Percentiles rank a stretch among this genome's conserved stretches.
Evolutionary conservation across 768 basidiomycete species (phyloP).

Genomic region (Russula abietina): DNA sequence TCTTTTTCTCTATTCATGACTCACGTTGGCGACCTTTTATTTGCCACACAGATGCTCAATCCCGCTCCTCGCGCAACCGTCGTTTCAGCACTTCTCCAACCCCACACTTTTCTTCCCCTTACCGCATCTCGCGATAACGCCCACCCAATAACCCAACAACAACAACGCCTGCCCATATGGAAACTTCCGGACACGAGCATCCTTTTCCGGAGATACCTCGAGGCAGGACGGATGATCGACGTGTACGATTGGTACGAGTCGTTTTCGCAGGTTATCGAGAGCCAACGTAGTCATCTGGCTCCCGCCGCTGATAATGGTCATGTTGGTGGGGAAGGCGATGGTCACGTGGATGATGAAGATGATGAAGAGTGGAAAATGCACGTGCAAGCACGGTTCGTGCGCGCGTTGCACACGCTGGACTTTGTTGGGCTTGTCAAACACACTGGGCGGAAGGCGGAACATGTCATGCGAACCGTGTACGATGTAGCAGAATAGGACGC

Average conservation of each 20-base stretch:
- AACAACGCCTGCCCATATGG: slow-evolving; percentile 33
- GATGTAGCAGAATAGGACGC: slow-evolving; percentile 37
- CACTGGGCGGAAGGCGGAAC: slow-evolving; percentile 71
- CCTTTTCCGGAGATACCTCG: slow-evolving; percentile 67
- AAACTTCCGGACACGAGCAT: slow-evolving; percentile 70
- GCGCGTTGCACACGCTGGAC: slow-evolving; percentile 77
- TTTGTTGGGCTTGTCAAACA: slow-evolving; percentile 76
- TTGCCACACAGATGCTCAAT: slow-evolving; percentile 49
- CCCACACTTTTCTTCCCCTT: slow-evolving; percentile 41
- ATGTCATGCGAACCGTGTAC: slow-evolving; percentile 63
- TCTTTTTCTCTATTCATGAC: not conserved
- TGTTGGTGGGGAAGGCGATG: slow-evolving; percentile 24
- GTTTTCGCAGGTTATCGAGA: slow-evolving; percentile 62
- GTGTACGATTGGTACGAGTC: slow-evolving; percentile 85
- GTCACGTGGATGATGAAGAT: slow-evolving; percentile 27
- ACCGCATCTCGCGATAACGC: not conserved
- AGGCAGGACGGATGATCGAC: slow-evolving; percentile 78
- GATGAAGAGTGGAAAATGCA: slow-evolving; percentile 55
- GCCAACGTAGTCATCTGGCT: slow-evolving; percentile 36
- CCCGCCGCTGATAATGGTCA: not conserved
- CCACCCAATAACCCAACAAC: not conserved
- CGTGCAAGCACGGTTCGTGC: slow-evolving; percentile 72
- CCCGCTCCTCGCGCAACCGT: slow-evolving; percentile 60
- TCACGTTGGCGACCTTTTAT: not conserved
- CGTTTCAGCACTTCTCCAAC: slow-evolving; percentile 54